Evolutionary conservation across 1,139 yeast species (phyloP), one percentile per base, ranked within the genome.

Genomic region (Dujonia santamariae): DNA sequence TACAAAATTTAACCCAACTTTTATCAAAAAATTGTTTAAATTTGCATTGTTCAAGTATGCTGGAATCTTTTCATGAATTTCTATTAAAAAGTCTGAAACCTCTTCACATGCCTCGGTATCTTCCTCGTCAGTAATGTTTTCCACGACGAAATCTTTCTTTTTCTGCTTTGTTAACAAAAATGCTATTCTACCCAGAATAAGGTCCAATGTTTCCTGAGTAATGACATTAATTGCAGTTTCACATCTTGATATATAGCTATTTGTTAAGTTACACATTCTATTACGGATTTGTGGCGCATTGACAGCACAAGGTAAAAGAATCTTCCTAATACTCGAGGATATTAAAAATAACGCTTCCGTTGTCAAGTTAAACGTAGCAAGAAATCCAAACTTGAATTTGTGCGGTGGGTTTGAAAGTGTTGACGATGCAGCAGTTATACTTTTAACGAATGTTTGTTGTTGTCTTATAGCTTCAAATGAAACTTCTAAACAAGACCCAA

Each of bases 401-500:
- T 33, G 36, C 6, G 32, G 32, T 12, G 35, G 25, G 7, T 19
- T 20, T 12, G 26, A 21, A 19, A 29, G 32, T 15, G 26, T n/a
- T 11, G 26, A 21, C 19, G 32, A 29, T n/a, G 19, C 22, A 9
- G 25, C 11, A 14, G 26, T 19, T 5, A 25, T 9, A 11, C 15
- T n/a, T n/a, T 29, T 29, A 17, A 29, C 19, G 21, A 44, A 42
- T 5, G 46, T 40, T 16, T 49, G 43, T 37, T 64, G 69, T 37
- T 53, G 66, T 44, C 51, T 59, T 31, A 64, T 50, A 27, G 48
- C 47, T 37, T 67, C 74, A 39, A 77, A 82, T 1, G 90, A 73
- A 7, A 80, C 79, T 46, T 86, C 96, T 25, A 90, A 59, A 0
- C 87, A 88, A 15, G 80, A 70, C 30, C 85, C 88, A 35, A 87